A percentile compares a stretch with the other conserved stretches of the same genome.
phyloP scores from a whole-genome alignment of 2,329 filamentous ascomycete genomes.

The Polychaeton citri region DNA sequence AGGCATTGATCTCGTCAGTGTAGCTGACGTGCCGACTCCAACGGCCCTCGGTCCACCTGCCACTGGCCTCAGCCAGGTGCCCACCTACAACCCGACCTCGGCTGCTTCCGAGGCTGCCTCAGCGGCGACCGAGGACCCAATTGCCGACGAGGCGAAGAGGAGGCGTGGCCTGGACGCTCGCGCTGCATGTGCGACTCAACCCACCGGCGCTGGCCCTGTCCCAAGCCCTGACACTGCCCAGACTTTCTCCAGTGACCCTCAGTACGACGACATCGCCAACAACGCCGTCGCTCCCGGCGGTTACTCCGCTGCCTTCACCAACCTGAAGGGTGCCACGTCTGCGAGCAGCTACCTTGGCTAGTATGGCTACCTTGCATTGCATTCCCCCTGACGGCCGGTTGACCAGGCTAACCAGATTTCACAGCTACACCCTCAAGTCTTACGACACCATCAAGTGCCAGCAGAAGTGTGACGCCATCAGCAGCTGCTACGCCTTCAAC shows the following conservation, averaged over 20 bases:
- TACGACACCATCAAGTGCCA: constrained; percentile 18
- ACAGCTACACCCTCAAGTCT: constrained; percentile 12
- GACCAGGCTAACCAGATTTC: constrained; percentile 6
- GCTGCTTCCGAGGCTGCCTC: constrained; percentile 6
- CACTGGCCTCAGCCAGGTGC: constrained; percentile 3
- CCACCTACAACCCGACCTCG: constrained; percentile 4
- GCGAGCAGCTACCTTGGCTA: constrained; percentile 21
- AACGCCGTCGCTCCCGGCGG: constrained; percentile 6
- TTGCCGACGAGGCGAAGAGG: constrained; percentile 1
- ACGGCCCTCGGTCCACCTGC: constrained; percentile 5
- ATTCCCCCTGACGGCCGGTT: constrained; percentile 15
- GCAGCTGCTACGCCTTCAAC: constrained; percentile 22
- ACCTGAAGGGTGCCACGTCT: constrained; percentile 16
- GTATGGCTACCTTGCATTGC: constrained; percentile 7
- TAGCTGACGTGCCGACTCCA: constrained; percentile 5
- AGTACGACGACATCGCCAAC: constrained; percentile 5
- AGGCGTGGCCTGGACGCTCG: constrained; percentile 3
- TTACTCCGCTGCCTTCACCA: constrained; percentile 18
- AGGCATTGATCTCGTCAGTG: constrained; percentile 11
- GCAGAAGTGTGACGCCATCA: constrained; percentile 15
- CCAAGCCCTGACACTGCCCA: constrained; percentile 20
- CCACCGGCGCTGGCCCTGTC: constrained; percentile 9
- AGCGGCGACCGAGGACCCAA: constrained; percentile 2
- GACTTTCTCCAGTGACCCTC: constrained; percentile 12
- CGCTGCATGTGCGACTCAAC: constrained; percentile 8